Evolutionary conservation across 208 protist species (phyloP).

Genomic region (Phytomonas sp.): DNA sequence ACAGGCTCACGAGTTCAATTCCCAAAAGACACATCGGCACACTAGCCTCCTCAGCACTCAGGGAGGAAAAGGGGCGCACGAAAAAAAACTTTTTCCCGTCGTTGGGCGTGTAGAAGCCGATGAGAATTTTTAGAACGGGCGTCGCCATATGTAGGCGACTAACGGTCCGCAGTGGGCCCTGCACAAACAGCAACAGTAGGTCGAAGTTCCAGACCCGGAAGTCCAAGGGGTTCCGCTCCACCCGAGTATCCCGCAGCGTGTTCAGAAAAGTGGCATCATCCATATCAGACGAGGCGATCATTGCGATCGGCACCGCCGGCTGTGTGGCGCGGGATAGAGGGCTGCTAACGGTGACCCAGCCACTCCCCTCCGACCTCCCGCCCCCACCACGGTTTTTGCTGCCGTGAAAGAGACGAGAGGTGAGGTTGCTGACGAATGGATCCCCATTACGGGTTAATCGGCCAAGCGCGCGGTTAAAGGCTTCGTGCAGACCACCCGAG

Average conservation of each 20-base stretch:
- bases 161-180: conserved; percentile 53
- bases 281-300: conserved; percentile 39
- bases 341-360: conserved; percentile 10
- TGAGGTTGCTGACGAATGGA: conserved; percentile 36
- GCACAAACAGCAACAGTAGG: conserved; percentile 59
- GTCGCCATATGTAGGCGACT: conserved; percentile 40
- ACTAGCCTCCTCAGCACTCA: conserved; percentile 28
- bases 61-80: conserved; percentile 46
- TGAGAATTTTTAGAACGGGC: conserved; percentile 42
- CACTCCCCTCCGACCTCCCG: conserved; percentile 11
- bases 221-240: conserved; percentile 26
- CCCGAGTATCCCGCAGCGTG: conserved; percentile 45
- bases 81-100: conserved; percentile 16
- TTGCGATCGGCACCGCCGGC: conserved; percentile 20
- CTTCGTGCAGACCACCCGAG: conserved; percentile 66
- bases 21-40: conserved; percentile 58
- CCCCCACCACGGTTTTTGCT: conserved; percentile 4
- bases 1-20: conserved; percentile 64
- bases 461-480: conserved; percentile 68
- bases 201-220: conserved; percentile 64
- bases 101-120: conserved; percentile 65
- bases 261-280: conserved; percentile 50
- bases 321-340: conserved; percentile 18
- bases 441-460: conserved; percentile 44
- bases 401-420: conserved; percentile 2